Base-by-base conservation (phyloP, 139 green algal species). In the Zygnema circumcarinatum region DNA sequence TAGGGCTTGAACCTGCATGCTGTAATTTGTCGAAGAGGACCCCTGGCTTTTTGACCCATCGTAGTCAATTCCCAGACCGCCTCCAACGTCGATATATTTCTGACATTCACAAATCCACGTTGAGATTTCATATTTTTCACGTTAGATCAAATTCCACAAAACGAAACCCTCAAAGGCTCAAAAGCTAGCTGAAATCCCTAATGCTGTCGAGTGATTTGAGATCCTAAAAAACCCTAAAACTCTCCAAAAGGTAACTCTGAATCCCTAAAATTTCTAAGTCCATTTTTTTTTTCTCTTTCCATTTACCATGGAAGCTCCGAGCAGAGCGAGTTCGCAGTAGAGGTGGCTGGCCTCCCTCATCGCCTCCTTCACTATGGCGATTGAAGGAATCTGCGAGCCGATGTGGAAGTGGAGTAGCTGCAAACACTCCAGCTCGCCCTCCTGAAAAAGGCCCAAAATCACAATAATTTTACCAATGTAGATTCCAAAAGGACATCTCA, bases 371-470 rank as follows among this genome's bases (percentile, higher is more conserved):
- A 95, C 85, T 41, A 93, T 92, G 56, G 87, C 68, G 74, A 95
- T 95, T 85, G 90, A 91, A n/a, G 91, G 87, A 41, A 95, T 91
- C 85, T 95, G 93, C 29, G 92, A 95, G 38, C 93, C 93, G 29
- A 93, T 73, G 76, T 95, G 93, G 85, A 95, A 95, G 92, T 95
- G 93, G 16, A 95, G 92, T 22, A 95, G 89, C 79, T 90, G 81
- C 41, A 95, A 90, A 90, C 91, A 93, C 74, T 91, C 91, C 32
- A 95, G 89, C 89, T 94, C 93, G 76, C 81, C 84, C 62, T 74
- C 62, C 21, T 85, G 68, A 36, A 38, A 76, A 67, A 68, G 25
- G 2, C 40, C 53, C 21, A 83, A 36, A 31, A 36, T 81, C 21
- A 78, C 32, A 85, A 83, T 40, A 29, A n/a, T 72, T 29, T 72